These are phyloP conservation scores for Amanita inopinata DNA, from an alignment of 768 basidiomycete genomes.

Conservation along the genomic window DNA sequence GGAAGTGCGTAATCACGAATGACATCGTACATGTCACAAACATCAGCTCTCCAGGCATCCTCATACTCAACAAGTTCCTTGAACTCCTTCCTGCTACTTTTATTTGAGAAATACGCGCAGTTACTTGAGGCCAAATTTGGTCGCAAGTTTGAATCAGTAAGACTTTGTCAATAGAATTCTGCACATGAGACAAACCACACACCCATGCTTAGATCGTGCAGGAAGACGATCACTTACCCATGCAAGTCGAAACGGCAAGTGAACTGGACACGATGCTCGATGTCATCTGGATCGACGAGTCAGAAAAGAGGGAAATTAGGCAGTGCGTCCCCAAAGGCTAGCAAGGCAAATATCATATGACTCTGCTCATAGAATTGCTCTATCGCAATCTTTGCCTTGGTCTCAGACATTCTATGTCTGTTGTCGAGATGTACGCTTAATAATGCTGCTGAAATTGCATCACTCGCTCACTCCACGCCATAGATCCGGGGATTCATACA, in stretches of 20 bases:
- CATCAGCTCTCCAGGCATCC: slow-evolving; percentile 50
- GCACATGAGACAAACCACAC: neutral
- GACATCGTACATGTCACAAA: too few species aligned
- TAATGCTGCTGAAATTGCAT: neutral
- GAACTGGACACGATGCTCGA: slow-evolving; percentile 71
- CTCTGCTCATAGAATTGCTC: slow-evolving; percentile 34
- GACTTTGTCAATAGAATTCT: slow-evolving; percentile 16
- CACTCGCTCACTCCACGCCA: neutral
- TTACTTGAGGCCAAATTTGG: slow-evolving; percentile 78
- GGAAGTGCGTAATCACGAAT: slow-evolving; percentile 45
- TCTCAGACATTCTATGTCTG: slow-evolving; percentile 93
- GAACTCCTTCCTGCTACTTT: slow-evolving; percentile 72
- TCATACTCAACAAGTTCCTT: slow-evolving; percentile 79
- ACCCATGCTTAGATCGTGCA: slow-evolving; percentile 52
- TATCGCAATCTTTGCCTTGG: slow-evolving; percentile 81
- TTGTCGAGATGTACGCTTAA: slow-evolving; percentile 64
- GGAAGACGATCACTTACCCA: slow-evolving; percentile 83
- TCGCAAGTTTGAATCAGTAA: slow-evolving; percentile 69
- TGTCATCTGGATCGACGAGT: slow-evolving; percentile 72
- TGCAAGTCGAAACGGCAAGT: slow-evolving; percentile 52
- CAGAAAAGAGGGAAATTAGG: slow-evolving; percentile 49
- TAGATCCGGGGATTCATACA: slow-evolving; percentile 86
- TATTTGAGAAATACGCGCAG: slow-evolving; percentile 85
- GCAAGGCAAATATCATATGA: slow-evolving; percentile 5
- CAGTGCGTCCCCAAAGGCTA: slow-evolving; percentile 30